Evolutionary conservation across 257 asterid species (phyloP).

Genomic region (Fraxinus americana): DNA sequence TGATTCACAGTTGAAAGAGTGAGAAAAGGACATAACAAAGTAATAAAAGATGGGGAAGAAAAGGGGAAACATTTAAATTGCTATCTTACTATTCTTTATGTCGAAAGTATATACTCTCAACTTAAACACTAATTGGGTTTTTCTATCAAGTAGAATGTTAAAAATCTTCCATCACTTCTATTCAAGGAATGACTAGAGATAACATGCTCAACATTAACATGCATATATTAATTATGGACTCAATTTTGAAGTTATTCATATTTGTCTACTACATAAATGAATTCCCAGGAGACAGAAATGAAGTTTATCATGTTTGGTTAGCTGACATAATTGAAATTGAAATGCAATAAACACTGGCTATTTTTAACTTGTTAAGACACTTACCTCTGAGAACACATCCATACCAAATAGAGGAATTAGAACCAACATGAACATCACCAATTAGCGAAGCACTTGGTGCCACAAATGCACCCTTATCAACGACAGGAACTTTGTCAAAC

Average conservation of each 20-base stretch:
- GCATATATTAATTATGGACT: background rate
- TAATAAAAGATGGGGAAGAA: background rate
- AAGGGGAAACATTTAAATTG: conserved; percentile 4
- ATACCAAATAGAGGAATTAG: conserved; percentile 84
- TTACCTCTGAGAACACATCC: conserved; percentile 94
- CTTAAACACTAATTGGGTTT: background rate
- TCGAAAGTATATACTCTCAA: background rate
- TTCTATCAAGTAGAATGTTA: background rate
- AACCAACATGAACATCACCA: conserved; percentile 82
- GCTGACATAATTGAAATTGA: background rate
- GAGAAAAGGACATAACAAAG: background rate
- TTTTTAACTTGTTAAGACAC: conserved; percentile 22
- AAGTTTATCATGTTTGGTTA: background rate
- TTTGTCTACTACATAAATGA: background rate
- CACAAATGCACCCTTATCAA: conserved; percentile 77
- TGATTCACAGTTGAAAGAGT: background rate
- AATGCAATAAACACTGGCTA: conserved; percentile 15
- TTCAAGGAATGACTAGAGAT: conserved; percentile 7
- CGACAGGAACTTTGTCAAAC: conserved; percentile 73
- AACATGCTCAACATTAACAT: conserved; percentile 7
- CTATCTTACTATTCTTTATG: background rate
- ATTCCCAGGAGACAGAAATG: conserved; percentile 1
- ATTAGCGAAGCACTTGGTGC: conserved; percentile 87
- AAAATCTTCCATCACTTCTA: conserved; percentile 9
- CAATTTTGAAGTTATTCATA: background rate